Evolutionary conservation across 2,329 filamentous ascomycete species (phyloP).

Genomic region (Chalaropsis ovoidea): DNA sequence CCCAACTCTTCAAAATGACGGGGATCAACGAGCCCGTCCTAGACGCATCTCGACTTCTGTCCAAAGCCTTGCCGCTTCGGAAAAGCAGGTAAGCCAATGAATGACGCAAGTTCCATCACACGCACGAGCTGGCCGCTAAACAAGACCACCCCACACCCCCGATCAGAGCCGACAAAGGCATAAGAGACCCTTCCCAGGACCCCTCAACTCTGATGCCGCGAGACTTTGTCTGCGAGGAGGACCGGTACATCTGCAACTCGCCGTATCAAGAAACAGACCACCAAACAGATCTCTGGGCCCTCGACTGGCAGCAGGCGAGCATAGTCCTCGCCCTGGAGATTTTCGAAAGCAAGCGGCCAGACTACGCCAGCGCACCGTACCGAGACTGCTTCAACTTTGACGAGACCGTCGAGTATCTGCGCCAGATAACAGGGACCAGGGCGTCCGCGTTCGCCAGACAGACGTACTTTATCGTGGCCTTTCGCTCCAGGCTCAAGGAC

Average conservation of each 20-base stretch:
- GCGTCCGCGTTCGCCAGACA: conserved; percentile 51
- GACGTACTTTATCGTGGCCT: conserved; percentile 75
- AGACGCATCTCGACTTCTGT: not conserved
- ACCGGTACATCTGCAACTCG: conserved; percentile 52
- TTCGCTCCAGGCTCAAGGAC: conserved; percentile 61
- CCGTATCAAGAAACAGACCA: conserved; percentile 64
- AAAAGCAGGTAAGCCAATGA: not conserved
- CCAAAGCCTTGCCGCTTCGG: not conserved
- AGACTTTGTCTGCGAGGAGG: conserved; percentile 18
- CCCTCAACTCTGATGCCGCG: conserved; percentile 8
- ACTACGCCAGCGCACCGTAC: conserved; percentile 72
- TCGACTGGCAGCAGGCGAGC: conserved; percentile 56
- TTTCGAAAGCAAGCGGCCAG: conserved; percentile 50
- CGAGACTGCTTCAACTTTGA: conserved; percentile 66
- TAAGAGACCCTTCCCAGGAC: not conserved
- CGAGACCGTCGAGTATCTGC: conserved; percentile 50
- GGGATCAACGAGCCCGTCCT: conserved; percentile 2
- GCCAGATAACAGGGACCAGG: conserved; percentile 28
- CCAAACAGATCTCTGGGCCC: conserved; percentile 58
- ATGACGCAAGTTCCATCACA: not conserved
- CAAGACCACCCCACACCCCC: too few species aligned
- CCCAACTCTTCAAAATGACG: not conserved
- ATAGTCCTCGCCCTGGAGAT: conserved; percentile 60
- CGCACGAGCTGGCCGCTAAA: not conserved
- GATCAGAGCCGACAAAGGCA: conserved; percentile 4